Conservation (phyloP, 345 rosid species). For the Populus alba region DNA sequence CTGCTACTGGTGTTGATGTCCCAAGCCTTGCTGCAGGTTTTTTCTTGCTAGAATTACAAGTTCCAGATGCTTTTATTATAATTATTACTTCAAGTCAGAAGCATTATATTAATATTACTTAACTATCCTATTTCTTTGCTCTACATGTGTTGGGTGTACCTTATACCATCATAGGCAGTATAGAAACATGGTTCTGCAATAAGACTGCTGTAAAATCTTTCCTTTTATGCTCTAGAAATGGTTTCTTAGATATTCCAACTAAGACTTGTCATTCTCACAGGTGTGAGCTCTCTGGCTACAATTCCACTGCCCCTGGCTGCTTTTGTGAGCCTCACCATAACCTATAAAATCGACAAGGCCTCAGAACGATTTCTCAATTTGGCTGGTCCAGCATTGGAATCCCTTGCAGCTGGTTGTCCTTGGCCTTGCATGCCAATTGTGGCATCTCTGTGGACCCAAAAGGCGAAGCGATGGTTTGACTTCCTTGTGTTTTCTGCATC, state of each 20-base stretch:
- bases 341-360: constrained; percentile 85
- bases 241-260: constrained; percentile 1
- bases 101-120: background rate
- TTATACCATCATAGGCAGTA: background rate
- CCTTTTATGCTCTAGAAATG: background rate
- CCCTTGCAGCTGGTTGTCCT: constrained; percentile 86
- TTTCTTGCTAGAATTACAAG: background rate
- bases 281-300: constrained; percentile 77
- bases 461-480: constrained; percentile 94
- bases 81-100: background rate
- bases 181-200: background rate
- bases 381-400: constrained; percentile 75
- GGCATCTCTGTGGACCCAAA: constrained; percentile 88
- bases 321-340: constrained; percentile 86
- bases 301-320: constrained; percentile 97
- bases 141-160: background rate
- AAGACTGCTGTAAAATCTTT: background rate
- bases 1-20: constrained; percentile 88
- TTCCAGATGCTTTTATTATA: background rate
- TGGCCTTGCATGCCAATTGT: constrained; percentile 98
- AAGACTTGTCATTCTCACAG: constrained; percentile 31
- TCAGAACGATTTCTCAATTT: constrained; percentile 67
- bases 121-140: background rate
- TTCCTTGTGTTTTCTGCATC: constrained; percentile 87
- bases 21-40: constrained; percentile 83